Percentiles rank a stretch among this genome's conserved stretches.
These are phyloP conservation scores for Lepidium didymum DNA, from an alignment of 345 rosid species.

Conservation along the genomic window DNA sequence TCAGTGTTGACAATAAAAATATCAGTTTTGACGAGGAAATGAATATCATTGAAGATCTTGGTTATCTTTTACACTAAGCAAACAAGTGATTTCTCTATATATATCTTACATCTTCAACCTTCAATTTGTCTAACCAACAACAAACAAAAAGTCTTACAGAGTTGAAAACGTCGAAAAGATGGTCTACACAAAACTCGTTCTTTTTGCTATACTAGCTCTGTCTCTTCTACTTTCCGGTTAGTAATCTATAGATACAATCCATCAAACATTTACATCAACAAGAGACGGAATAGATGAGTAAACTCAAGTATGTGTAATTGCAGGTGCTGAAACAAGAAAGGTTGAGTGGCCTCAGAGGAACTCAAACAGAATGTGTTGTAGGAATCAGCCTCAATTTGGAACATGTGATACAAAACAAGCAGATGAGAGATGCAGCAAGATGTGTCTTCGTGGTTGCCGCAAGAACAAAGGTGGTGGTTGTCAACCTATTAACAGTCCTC, in stretches of 20 bases:
- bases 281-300: not conserved
- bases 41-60: not conserved
- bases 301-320: not conserved
- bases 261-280: not conserved
- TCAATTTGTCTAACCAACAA: not conserved
- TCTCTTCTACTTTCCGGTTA: constrained; percentile 12
- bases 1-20: not conserved
- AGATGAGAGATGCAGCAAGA: not conserved
- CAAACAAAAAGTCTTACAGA: not conserved
- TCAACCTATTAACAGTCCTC: not conserved
- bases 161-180: not conserved
- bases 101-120: not conserved
- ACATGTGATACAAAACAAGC: not conserved
- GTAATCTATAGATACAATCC: not conserved
- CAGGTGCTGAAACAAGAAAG: constrained; percentile 13
- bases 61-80: not conserved
- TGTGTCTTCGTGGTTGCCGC: not conserved
- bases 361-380: not conserved
- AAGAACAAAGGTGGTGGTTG: constrained; percentile 15
- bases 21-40: too few relatives aligned
- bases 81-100: not conserved
- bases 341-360: not conserved
- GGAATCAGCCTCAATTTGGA: not conserved
- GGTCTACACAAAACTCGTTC: constrained; percentile 5
- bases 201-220: constrained; percentile 13